Base-by-base conservation (phyloP, 345 rosid genomes). In the Moricandia arvensis region DNA sequence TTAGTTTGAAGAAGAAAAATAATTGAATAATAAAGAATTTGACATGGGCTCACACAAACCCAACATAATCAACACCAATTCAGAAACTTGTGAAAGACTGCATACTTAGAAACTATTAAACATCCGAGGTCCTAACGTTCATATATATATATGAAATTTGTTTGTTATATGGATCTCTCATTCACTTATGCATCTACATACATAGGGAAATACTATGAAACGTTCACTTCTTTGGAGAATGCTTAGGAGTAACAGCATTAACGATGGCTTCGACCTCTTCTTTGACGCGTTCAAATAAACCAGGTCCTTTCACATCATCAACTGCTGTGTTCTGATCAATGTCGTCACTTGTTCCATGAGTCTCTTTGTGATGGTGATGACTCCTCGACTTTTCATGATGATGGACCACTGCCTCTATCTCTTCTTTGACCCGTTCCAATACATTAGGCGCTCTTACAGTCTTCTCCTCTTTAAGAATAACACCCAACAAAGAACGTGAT, bases 241-340 rank as follows among this genome's bases (percentile, higher is more conserved):
- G 79, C 8, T 37, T 60, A 2, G 80, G 85, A 71, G 64, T 85
- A 59, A 87, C 71, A 18, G 85, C 64, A 37, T 67, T 75, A 8
- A 80, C 70, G 51, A 87, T 24, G 18, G 91, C 89, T 74, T 89
- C 86, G 0, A 89, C 47, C 77, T 85, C 88, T 78, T 85, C 89
- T 72, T 85, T 85, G 15, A 81, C 73, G 51, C 91, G 77, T 72
- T 85, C 69, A 54, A 87, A 81, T 69, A 83, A 80, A 69, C 61
- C 45, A 37, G 86, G 85, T 6, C 82, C 85, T 75, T 72, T 81
- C 41, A 81, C 88, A 43, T 85, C 74, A 31, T 80, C 81, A n/a
- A 75, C 37, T 3, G 76, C 37, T 35, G 83, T 87, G 60, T 49
- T 62, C 70, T 80, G 74, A 62, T 87, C 85, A 49, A 84, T 83